These are phyloP conservation scores for Cryptosporidium viatorum DNA, from an alignment of 169 alveolate genomes.

Conservation along the genomic window DNA sequence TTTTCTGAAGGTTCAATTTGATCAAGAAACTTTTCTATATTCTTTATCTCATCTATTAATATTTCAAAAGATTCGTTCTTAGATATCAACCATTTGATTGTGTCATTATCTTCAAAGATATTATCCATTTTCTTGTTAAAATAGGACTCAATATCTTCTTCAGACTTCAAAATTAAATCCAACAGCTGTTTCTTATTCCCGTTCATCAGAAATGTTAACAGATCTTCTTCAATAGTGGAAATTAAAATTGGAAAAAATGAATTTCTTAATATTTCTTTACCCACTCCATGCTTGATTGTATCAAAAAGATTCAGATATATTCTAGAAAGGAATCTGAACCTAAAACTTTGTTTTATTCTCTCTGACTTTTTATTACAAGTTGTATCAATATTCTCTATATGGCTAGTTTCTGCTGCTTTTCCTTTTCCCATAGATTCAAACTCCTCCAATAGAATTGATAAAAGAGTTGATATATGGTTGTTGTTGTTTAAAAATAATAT, in stretches of 20 bases:
- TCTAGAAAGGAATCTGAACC: conserved; percentile 5
- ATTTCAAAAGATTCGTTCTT: neutral
- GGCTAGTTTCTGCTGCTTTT: neutral
- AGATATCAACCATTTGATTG: neutral
- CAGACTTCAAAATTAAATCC: neutral
- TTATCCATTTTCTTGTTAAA: neutral
- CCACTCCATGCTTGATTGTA: neutral
- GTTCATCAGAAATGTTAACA: neutral
- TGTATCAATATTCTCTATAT: neutral
- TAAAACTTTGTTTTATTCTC: neutral
- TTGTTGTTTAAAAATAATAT: neutral
- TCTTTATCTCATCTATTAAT: conserved; percentile 5
- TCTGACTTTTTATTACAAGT: neutral
- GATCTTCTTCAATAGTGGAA: conserved; percentile 12
- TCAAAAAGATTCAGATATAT: conserved; percentile 2
- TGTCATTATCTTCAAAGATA: neutral
- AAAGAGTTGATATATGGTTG: neutral
- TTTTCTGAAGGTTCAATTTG: conserved; percentile 13
- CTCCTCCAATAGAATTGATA: neutral
- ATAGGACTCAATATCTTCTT: neutral
- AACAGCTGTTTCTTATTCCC: neutral
- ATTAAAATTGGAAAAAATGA: conserved; percentile 23
- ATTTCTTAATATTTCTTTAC: conserved; percentile 15
- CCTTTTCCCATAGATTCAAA: conserved; percentile 3
- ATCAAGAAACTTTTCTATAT: neutral